Evolutionary conservation across 2,329 filamentous ascomycete species (phyloP).

Genomic region (Fusarium dlaminii): DNA sequence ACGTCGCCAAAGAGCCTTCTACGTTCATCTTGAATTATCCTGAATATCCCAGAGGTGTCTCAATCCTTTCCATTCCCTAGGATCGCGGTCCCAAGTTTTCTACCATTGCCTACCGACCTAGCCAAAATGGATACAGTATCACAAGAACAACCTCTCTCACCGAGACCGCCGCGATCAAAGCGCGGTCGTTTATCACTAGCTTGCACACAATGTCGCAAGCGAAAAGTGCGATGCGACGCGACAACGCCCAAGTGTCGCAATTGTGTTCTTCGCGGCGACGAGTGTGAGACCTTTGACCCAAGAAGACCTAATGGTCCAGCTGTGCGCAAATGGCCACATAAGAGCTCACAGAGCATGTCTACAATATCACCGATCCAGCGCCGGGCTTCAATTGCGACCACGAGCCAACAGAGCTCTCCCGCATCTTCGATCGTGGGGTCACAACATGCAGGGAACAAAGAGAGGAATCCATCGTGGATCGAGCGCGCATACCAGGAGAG

Average conservation of each 20-base stretch:
- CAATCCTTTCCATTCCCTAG: accelerated
- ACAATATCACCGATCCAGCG: constrained; percentile 8
- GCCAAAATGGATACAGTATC: neutral
- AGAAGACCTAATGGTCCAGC: constrained; percentile 33
- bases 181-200: constrained; percentile 29
- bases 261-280: constrained; percentile 33
- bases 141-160: constrained; percentile 7
- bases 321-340: constrained; percentile 34
- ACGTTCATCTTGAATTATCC: neutral
- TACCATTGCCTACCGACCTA: neutral
- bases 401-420: constrained; percentile 34
- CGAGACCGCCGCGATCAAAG: constrained; percentile 24
- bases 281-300: constrained; percentile 34
- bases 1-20: neutral
- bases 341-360: constrained; percentile 2
- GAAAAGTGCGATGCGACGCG: constrained; percentile 38
- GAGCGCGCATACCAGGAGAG: constrained; percentile 34
- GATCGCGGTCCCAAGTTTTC: neutral
- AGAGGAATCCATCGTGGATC: constrained; percentile 31
- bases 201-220: constrained; percentile 33
- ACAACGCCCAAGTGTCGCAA: constrained; percentile 38
- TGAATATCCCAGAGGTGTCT: too few relatives aligned
- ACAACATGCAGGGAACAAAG: constrained; percentile 19
- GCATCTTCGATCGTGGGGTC: constrained; percentile 22
- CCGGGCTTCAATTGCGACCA: constrained; percentile 10